A percentile compares a stretch with the other conserved stretches of the same genome.
Conservation (phyloP, 2,329 filamentous ascomycete genomes). For the Claviceps pusilla region DNA sequence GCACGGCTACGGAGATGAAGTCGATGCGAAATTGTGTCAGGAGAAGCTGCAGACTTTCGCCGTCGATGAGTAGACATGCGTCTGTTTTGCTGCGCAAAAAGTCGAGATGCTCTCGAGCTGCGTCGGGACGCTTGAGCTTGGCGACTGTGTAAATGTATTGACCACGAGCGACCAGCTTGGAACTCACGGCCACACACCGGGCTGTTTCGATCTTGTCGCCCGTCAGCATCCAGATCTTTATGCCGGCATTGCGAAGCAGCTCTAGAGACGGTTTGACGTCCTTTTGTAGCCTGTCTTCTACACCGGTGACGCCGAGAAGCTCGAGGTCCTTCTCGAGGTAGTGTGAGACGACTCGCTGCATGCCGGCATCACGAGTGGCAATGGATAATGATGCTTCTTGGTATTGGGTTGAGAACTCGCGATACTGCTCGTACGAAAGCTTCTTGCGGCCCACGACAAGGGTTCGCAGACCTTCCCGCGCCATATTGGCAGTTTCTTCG, state of each 20-base stretch:
- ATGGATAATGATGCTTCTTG: conserved; percentile 70
- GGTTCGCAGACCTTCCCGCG: conserved; percentile 83
- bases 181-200: conserved; percentile 85
- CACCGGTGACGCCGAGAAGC: conserved; percentile 88
- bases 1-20: conserved; percentile 79
- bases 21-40: conserved; percentile 67
- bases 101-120: conserved; percentile 76
- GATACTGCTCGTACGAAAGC: conserved; percentile 63
- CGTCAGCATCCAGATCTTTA: conserved; percentile 99
- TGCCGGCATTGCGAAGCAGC: conserved; percentile 85
- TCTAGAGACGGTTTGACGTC: conserved; percentile 94
- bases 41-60: conserved; percentile 74
- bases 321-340: conserved; percentile 81
- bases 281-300: conserved; percentile 90
- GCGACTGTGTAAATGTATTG: conserved; percentile 93
- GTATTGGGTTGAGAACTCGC: conserved; percentile 61
- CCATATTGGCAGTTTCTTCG: conserved; percentile 99
- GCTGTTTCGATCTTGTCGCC: conserved; percentile 98
- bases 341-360: conserved; percentile 65
- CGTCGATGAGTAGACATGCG: conserved; percentile 80
- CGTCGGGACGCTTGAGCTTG: conserved; percentile 68
- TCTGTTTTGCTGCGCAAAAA: conserved; percentile 80
- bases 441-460: conserved; percentile 88
- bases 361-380: conserved; percentile 62
- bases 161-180: conserved; percentile 81